phyloP scores from a whole-genome alignment of 2,329 filamentous ascomycete species.

The Penicillium nordicum region DNA sequence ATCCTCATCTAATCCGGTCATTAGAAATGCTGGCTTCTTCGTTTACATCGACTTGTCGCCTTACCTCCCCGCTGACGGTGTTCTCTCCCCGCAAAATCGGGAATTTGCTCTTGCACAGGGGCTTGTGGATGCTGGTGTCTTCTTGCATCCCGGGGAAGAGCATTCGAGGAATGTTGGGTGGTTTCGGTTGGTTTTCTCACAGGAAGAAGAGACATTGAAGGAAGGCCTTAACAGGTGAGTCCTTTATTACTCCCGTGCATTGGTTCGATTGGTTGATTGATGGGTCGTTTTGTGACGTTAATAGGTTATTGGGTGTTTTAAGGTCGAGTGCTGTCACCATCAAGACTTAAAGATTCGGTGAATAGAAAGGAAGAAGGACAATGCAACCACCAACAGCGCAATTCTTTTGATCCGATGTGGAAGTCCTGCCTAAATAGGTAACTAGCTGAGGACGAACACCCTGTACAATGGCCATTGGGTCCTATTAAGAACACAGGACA shows the following conservation, averaged over 20 bases:
- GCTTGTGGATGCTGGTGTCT: slow-evolving; percentile 49
- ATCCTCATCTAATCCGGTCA: not conserved
- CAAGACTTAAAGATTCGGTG: not conserved
- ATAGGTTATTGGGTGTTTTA: slow-evolving; percentile 9
- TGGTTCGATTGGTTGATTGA: not conserved
- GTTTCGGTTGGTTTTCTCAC: slow-evolving; percentile 54
- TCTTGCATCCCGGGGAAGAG: slow-evolving; percentile 50
- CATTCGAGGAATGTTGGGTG: slow-evolving; percentile 47
- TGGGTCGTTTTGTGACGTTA: not conserved
- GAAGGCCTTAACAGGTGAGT: slow-evolving; percentile 36
- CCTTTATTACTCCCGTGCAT: not conserved
- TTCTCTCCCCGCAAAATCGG: slow-evolving; percentile 25
- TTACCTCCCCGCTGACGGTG: slow-evolving; percentile 32
- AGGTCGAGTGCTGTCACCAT: not conserved
- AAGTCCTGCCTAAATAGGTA: not conserved
- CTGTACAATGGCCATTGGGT: too few species aligned
- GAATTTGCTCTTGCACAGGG: slow-evolving; percentile 48
- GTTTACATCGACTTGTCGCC: slow-evolving; percentile 45
- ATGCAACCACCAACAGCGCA: not conserved
- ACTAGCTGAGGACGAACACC: too few species aligned
- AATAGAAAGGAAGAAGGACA: not conserved
- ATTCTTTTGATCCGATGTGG: not conserved
- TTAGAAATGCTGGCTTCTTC: slow-evolving; percentile 47
- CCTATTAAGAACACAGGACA: too few species aligned
- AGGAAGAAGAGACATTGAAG: slow-evolving; percentile 34